A percentile compares a stretch with the other conserved stretches of the same genome.
These are phyloP conservation scores for Myriosclerotinia duriaeana DNA, from an alignment of 2,329 filamentous ascomycete species.

Conservation along the genomic window DNA sequence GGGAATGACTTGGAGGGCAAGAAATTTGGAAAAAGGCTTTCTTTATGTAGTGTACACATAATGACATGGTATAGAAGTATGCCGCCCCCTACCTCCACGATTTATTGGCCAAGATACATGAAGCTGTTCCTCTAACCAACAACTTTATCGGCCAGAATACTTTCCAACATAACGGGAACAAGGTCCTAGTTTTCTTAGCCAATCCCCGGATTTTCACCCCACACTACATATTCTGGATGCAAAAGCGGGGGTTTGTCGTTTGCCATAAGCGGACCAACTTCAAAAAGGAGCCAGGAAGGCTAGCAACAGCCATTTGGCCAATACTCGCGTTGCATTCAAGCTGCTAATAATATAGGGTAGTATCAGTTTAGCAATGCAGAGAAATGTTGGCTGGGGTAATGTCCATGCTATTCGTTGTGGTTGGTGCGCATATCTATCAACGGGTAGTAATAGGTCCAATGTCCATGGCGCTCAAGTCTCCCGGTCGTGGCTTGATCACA, in stretches of 20 bases:
- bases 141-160: not conserved
- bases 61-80: not conserved
- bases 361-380: not conserved
- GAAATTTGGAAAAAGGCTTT: constrained; percentile 9
- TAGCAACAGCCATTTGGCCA: not conserved
- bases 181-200: not conserved
- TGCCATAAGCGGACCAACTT: not conserved
- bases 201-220: not conserved
- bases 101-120: not conserved
- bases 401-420: not conserved
- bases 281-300: not conserved
- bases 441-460: not conserved
- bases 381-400: not conserved
- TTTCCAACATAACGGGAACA: not conserved
- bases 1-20: not conserved
- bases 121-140: not conserved
- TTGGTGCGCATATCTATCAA: not conserved
- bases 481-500: not conserved
- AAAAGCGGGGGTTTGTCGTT: not conserved
- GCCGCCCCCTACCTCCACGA: not conserved
- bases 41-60: not conserved
- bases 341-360: not conserved
- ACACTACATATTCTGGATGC: not conserved
- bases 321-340: not conserved
- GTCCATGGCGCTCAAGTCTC: not conserved